Evolutionary conservation across 495 filamentous ascomycete species (phyloP).

Genomic region (Lasiosphaeria ovina): DNA sequence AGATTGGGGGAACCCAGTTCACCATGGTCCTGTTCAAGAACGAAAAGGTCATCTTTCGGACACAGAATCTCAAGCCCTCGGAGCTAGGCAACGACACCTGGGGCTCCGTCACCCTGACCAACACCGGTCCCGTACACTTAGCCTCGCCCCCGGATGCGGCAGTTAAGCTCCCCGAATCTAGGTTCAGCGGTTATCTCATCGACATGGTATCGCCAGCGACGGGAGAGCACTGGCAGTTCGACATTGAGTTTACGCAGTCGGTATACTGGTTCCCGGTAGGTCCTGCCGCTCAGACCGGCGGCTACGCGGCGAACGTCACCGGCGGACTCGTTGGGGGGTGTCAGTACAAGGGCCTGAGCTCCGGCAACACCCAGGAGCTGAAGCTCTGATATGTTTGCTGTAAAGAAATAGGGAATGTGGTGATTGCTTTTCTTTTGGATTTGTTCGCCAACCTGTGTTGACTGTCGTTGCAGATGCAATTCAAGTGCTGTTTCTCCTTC

Average conservation of each 20-base stretch:
- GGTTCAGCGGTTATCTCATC: slow-evolving; percentile 6
- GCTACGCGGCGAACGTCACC: slow-evolving; percentile 7
- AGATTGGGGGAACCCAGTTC: slow-evolving; percentile 7
- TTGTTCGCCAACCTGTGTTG: too few relatives aligned
- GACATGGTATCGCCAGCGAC: slow-evolving; percentile 5
- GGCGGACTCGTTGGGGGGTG: slow-evolving; percentile 5
- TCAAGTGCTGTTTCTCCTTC: too few relatives aligned
- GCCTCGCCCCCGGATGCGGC: background rate
- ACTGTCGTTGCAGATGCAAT: too few relatives aligned
- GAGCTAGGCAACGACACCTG: background rate
- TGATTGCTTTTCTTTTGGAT: too few relatives aligned
- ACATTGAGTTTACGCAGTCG: slow-evolving; percentile 3
- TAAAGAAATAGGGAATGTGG: too few relatives aligned
- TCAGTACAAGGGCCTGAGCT: slow-evolving; percentile 2
- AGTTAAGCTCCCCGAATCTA: slow-evolving; percentile 1
- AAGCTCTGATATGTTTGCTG: background rate
- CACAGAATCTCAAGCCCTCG: background rate
- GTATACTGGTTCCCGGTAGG: slow-evolving; percentile 12
- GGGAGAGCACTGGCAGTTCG: slow-evolving; percentile 6
- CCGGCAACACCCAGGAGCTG: slow-evolving; percentile 1
- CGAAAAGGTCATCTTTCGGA: slow-evolving; percentile 9
- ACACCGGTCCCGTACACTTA: slow-evolving; percentile 6
- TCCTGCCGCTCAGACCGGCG: background rate
- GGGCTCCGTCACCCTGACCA: slow-evolving; percentile 1
- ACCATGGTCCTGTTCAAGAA: slow-evolving; percentile 8